A percentile compares a stretch with the other conserved stretches of the same genome.
Conservation (phyloP, 805 yeast species). For the Myxozyma monticola region DNA sequence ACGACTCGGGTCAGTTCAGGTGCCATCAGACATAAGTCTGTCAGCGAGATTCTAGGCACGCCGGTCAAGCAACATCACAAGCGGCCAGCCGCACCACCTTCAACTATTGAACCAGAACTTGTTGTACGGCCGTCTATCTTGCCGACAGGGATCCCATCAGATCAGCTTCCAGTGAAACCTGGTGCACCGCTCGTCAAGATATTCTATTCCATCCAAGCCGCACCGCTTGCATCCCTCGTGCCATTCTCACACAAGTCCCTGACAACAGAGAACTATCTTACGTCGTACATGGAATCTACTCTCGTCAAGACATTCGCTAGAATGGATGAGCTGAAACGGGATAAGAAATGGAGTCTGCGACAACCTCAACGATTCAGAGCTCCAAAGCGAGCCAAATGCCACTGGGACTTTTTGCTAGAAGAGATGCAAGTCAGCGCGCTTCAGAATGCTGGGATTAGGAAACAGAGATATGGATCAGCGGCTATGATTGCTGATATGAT, state of each 20-base stretch:
- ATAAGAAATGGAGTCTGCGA: constrained; percentile 85
- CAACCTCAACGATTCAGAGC: constrained; percentile 75
- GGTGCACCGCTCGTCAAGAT: constrained; percentile 68
- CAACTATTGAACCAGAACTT: constrained; percentile 8
- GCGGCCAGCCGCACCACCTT: constrained; percentile 2
- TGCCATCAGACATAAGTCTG: constrained; percentile 31
- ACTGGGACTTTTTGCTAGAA: constrained; percentile 70
- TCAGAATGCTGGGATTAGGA: constrained; percentile 70
- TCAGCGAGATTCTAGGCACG: constrained; percentile 31
- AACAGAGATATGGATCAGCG: constrained; percentile 70
- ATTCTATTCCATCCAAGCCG: constrained; percentile 81
- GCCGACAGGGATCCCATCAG: constrained; percentile 36
- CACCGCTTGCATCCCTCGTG: constrained; percentile 77
- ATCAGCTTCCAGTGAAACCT: constrained; percentile 36
- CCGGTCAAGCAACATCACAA: constrained; percentile 11
- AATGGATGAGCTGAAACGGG: constrained; percentile 86
- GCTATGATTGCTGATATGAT: constrained; percentile 70
- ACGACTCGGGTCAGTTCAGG: constrained; percentile 33
- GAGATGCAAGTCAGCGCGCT: constrained; percentile 85
- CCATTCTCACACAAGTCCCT: constrained; percentile 85
- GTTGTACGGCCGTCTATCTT: constrained; percentile 6
- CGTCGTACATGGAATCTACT: constrained; percentile 84
- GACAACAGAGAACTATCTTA: constrained; percentile 80
- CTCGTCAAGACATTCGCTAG: constrained; percentile 84
- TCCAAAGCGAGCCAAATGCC: constrained; percentile 57